Evolutionary conservation across 2,329 filamentous ascomycete genomes (phyloP).

Genomic region (Pseudogymnoascus sp.): DNA sequence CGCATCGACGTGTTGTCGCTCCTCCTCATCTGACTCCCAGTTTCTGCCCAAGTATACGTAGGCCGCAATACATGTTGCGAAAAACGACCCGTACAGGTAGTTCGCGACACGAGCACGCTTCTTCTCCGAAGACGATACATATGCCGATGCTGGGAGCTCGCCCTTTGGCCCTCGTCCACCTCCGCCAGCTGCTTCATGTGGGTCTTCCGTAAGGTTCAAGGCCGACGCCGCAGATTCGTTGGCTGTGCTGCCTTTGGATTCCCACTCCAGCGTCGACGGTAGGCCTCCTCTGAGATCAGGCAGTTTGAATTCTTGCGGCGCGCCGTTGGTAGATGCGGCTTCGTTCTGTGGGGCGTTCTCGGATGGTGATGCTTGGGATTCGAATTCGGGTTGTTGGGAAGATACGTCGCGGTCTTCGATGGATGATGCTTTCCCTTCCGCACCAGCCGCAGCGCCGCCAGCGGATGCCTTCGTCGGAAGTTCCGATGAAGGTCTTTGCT

Average conservation of each 20-base stretch:
- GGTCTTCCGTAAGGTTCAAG: conserved; percentile 46
- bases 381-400: conserved; percentile 22
- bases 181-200: conserved; percentile 37
- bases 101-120: conserved; percentile 69
- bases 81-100: conserved; percentile 57
- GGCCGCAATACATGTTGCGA: conserved; percentile 47
- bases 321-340: conserved; percentile 29
- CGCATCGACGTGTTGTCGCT: conserved; percentile 49
- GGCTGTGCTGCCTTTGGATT: conserved; percentile 45
- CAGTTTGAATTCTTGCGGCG: conserved; percentile 47
- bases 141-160: conserved; percentile 68
- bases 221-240: conserved; percentile 21
- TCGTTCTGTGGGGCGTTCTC: conserved; percentile 29
- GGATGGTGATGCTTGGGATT: conserved; percentile 28
- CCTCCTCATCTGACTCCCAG: conserved; percentile 72
- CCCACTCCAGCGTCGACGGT: conserved; percentile 78
- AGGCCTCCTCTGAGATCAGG: conserved; percentile 93
- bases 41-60: conserved; percentile 71
- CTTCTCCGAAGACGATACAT: conserved; percentile 84
- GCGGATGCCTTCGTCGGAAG: conserved; percentile 2
- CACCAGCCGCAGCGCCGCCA: conserved; percentile 14
- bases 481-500: conserved; percentile 15
- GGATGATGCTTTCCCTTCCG: conserved; percentile 13
- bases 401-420: conserved; percentile 17
- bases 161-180: conserved; percentile 45